phyloP scores from a whole-genome alignment of 2,329 filamentous ascomycete species.

The Orbilia blumenaviensis region DNA sequence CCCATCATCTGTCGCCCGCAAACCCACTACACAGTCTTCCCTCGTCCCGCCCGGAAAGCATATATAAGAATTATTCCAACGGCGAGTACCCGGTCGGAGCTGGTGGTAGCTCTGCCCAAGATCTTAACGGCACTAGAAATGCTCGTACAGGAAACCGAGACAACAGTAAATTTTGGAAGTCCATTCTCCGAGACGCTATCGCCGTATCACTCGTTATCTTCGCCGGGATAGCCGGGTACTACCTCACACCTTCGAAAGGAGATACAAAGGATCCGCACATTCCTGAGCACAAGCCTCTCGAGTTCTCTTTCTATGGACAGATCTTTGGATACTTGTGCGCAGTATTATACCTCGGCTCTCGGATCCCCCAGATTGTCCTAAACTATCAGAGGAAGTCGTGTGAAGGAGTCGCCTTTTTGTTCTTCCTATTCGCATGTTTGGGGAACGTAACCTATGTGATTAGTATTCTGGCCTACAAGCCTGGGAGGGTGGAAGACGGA shows the following conservation, averaged over 20 bases:
- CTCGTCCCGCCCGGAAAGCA: constrained; percentile 59
- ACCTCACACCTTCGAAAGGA: constrained; percentile 67
- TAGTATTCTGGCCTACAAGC: constrained; percentile 89
- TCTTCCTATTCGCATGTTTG: constrained; percentile 95
- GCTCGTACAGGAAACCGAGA: constrained; percentile 49
- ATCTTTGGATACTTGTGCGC: constrained; percentile 94
- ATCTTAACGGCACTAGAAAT: constrained; percentile 61
- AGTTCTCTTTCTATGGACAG: constrained; percentile 81
- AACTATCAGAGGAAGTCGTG: constrained; percentile 94
- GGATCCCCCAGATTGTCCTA: constrained; percentile 87
- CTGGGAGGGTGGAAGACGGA: constrained; percentile 66
- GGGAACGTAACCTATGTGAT: constrained; percentile 94
- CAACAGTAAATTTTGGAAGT: constrained; percentile 59
- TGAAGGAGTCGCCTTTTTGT: constrained; percentile 90
- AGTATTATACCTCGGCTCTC: constrained; percentile 84
- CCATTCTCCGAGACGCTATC: constrained; percentile 75
- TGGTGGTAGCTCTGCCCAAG: constrained; percentile 62
- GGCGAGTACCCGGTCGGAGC: constrained; percentile 61
- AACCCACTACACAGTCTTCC: constrained; percentile 76
- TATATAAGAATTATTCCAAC: constrained; percentile 45
- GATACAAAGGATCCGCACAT: constrained; percentile 58
- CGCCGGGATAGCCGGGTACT: constrained; percentile 87
- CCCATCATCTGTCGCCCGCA: constrained; percentile 77
- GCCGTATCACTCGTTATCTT: constrained; percentile 82
- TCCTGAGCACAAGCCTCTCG: constrained; percentile 66